Percentiles rank a stretch among this genome's conserved stretches.
Evolutionary conservation across 2,329 filamentous ascomycete species (phyloP).

Genomic region (Xylaria sp.): DNA sequence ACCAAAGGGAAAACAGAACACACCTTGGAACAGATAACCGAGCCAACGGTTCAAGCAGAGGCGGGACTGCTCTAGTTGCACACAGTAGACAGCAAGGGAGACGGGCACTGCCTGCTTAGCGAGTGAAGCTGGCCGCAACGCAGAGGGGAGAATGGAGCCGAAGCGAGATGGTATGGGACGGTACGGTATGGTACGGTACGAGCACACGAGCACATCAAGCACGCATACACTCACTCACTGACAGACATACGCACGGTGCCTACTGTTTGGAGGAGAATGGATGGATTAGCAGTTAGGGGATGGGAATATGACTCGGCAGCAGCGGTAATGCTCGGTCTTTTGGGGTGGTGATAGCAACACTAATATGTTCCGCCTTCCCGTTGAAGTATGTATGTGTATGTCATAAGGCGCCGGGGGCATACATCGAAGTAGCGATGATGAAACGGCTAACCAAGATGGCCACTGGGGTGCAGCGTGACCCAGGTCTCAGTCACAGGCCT

Average conservation of each 20-base stretch:
- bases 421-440: conserved; percentile 12
- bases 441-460: conserved; percentile 12
- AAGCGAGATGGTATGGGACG: conserved; percentile 12
- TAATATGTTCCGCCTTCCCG: conserved; percentile 29
- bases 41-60: conserved; percentile 32
- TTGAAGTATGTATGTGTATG: neutral
- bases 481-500: conserved; percentile 8
- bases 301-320: conserved; percentile 23
- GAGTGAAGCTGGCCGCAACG: neutral
- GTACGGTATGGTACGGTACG: neutral
- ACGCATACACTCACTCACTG: neutral
- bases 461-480: conserved; percentile 17
- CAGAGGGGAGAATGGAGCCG: neutral
- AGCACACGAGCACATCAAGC: conserved; percentile 19
- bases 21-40: conserved; percentile 42
- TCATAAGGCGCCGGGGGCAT: conserved; percentile 18
- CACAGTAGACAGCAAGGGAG: conserved; percentile 14
- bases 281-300: conserved; percentile 19
- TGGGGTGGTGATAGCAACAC: conserved; percentile 23
- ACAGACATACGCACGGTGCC: conserved; percentile 20
- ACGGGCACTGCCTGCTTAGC: conserved; percentile 16
- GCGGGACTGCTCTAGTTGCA: conserved; percentile 23
- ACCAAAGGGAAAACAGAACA: conserved; percentile 38
- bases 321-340: conserved; percentile 29
- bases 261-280: conserved; percentile 14